Evolutionary conservation across 1,284 basidiomycete genomes (phyloP).

Genomic region (Puccinia coronata): DNA sequence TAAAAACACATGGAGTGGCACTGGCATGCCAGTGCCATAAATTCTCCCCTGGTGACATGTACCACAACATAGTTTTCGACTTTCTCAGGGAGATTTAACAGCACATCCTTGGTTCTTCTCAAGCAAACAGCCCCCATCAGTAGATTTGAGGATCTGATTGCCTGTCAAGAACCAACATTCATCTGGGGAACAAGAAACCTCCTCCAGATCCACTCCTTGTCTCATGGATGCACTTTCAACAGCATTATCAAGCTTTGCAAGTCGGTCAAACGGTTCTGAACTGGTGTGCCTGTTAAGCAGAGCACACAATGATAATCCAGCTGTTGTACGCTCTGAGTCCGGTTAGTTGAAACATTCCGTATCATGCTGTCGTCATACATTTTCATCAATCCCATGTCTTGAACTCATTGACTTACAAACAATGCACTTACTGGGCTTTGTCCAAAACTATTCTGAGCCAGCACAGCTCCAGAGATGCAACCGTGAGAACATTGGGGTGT

Average conservation of each 20-base stretch:
- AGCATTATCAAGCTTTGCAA: too few species aligned
- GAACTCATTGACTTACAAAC: neutral
- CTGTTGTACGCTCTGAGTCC: neutral
- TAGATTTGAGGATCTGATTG: slow-evolving; percentile 5
- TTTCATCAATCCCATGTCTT: slow-evolving; percentile 3
- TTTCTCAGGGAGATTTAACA: too few species aligned
- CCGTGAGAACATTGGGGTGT: slow-evolving; percentile 2
- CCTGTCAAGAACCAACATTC: neutral
- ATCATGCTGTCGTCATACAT: neutral
- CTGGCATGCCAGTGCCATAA: too few species aligned
- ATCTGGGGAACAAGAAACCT: too few species aligned
- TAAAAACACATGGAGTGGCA: too few species aligned
- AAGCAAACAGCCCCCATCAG: slow-evolving; percentile 1
- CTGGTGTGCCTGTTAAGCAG: neutral
- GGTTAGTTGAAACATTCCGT: neutral
- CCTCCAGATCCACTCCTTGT: too few species aligned
- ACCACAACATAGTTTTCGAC: too few species aligned
- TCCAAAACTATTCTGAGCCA: slow-evolving; percentile 17
- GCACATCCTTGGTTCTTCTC: too few species aligned
- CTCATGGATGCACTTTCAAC: too few species aligned
- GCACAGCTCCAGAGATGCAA: slow-evolving; percentile 9
- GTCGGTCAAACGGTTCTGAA: neutral
- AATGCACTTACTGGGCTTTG: too few species aligned
- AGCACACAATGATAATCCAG: neutral
- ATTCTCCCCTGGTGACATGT: too few species aligned